Percentiles rank a stretch among this genome's conserved stretches.
Conservation (phyloP, 495 filamentous ascomycete species). For the Trichocladium uniseriatum region DNA sequence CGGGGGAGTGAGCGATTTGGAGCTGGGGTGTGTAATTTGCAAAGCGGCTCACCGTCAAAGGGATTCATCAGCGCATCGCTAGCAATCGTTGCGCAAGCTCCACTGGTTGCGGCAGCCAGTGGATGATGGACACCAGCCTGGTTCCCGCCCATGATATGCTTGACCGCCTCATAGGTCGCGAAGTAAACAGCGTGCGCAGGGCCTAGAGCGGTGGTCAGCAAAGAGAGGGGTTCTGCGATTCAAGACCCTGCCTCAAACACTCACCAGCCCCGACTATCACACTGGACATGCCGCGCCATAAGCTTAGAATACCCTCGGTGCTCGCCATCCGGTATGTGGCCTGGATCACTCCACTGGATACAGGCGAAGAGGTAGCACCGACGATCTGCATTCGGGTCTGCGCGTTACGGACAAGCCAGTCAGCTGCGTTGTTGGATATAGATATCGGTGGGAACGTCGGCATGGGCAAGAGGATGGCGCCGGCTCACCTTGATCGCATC, state of each 20-base stretch:
- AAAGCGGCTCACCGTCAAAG: slow-evolving; percentile 72
- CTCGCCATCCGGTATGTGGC: slow-evolving; percentile 84
- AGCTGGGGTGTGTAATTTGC: not conserved
- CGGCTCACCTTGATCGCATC: slow-evolving; percentile 87
- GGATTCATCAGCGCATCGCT: slow-evolving; percentile 99
- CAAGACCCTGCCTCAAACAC: slow-evolving; percentile 17
- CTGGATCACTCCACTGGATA: slow-evolving; percentile 87
- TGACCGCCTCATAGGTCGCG: slow-evolving; percentile 93
- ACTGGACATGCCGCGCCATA: slow-evolving; percentile 96
- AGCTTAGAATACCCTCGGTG: slow-evolving; percentile 76
- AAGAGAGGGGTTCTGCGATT: slow-evolving; percentile 7
- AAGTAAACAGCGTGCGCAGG: slow-evolving; percentile 98
- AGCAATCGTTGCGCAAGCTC: slow-evolving; percentile 88
- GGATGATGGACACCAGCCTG: slow-evolving; percentile 83
- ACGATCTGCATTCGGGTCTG: slow-evolving; percentile 97
- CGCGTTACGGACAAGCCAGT: slow-evolving; percentile 18
- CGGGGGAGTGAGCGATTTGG: slow-evolving; percentile 13
- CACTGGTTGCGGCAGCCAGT: slow-evolving; percentile 81
- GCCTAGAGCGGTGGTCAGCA: slow-evolving; percentile 43
- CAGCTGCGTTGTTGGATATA: slow-evolving; percentile 6
- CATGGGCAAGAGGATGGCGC: not conserved
- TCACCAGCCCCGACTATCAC: slow-evolving; percentile 90
- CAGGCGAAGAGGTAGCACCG: slow-evolving; percentile 72
- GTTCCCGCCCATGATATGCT: slow-evolving; percentile 92
- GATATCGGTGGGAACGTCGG: not conserved